Base-by-base conservation (phyloP, 2,329 filamentous ascomycete genomes). In the Sclerotinia subarctica region DNA sequence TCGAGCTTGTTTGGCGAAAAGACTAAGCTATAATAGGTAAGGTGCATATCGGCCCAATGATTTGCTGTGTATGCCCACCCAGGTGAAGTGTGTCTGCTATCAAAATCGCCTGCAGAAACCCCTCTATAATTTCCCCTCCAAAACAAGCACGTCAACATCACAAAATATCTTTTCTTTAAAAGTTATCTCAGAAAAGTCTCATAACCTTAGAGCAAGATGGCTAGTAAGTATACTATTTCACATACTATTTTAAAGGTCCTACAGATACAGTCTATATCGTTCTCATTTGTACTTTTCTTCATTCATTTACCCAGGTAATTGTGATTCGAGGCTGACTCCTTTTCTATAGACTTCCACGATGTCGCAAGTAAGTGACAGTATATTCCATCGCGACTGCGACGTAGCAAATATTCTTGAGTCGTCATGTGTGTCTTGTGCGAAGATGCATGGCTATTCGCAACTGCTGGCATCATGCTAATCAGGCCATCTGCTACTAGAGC, bases 401-500 rank as follows among this genome's bases (percentile, higher is more conserved):
- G 19, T 21, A 6, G 29, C 29, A 59, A 10, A 24, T 5, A 3
- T 8, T 17, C 26, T 44, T 32, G 17, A 44, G n/a, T 19, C 64
- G 24, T 65, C 26, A 32, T 21, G n/a, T 3, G n/a, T 13, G 29
- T 26, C 11, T 3, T 59, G 3, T 49, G 54, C 64, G 44, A 59
- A 19, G 44, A 58, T 35, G 51, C 44, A 47, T 24, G 52, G 21
- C 52, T 46, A 26, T 59, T 26, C 64, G 35, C 32, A 66, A 44
- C 52, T 49, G 68, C 57, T 38, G 26, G 59, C 59, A 35, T 24
- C 46, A 51, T 51, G 68, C 66, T 73, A 56, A 72, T 68, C 11
- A 35, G 51, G 24, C 72, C 73, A 62, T 75, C 68, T 77, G 70
- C 49, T 52, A 49, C 32, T 69, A 97, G 94, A 90, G 79, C 87